Conservation (phyloP, 1,284 basidiomycete species). For the Puccinia horiana region DNA sequence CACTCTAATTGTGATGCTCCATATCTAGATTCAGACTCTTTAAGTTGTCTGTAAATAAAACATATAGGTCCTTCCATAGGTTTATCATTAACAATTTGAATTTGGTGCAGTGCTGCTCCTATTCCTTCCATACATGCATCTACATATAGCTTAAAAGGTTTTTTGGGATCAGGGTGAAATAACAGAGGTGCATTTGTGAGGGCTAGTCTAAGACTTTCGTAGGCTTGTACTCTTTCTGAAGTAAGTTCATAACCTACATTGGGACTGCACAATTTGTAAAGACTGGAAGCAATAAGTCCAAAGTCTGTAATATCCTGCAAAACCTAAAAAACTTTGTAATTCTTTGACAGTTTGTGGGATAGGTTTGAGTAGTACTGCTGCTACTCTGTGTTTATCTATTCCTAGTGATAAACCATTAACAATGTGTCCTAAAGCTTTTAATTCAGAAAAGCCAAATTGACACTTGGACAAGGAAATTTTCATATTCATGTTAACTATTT, state of each 20-base stretch:
- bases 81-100: slow-evolving; percentile 26
- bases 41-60: neutral
- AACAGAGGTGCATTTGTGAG: neutral
- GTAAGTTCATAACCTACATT: slow-evolving; percentile 6
- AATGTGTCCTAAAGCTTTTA: slow-evolving; percentile 18
- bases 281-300: neutral
- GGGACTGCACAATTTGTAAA: neutral
- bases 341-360: neutral
- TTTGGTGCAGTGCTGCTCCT: slow-evolving; percentile 17
- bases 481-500: no score
- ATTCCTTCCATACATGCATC: slow-evolving; percentile 17
- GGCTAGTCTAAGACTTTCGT: neutral
- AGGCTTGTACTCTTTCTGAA: neutral
- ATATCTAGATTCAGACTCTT: no score
- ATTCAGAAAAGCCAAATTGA: slow-evolving; percentile 4
- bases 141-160: slow-evolving; percentile 10
- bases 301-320: neutral
- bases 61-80: neutral
- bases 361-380: neutral
- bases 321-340: neutral
- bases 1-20: no score
- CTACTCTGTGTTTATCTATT: slow-evolving; percentile 30
- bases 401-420: slow-evolving; percentile 6
- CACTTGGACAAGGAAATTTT: neutral
- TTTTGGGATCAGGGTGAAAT: neutral